Conservation (phyloP, 495 filamentous ascomycete species). For the Xylaria venustula region DNA sequence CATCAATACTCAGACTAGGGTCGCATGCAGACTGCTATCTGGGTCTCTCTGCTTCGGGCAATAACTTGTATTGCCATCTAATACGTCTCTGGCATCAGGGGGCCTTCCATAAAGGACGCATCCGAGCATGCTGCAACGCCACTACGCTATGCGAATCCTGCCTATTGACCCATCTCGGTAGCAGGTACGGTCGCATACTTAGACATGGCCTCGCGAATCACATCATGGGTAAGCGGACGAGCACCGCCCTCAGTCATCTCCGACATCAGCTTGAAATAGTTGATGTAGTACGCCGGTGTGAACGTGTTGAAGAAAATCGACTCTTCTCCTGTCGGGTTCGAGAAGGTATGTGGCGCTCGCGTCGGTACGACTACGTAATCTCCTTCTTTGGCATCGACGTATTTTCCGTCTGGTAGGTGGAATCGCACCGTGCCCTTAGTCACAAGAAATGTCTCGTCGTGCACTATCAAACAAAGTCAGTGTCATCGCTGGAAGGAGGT, state of each 20-base stretch:
- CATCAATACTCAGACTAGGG: neutral
- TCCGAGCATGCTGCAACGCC: neutral
- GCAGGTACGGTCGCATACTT: slow-evolving; percentile 43
- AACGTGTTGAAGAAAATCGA: slow-evolving; percentile 56
- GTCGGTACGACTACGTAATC: slow-evolving; percentile 53
- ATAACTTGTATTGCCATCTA: too few relatives aligned
- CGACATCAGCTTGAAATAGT: slow-evolving; percentile 48
- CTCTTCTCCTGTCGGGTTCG: slow-evolving; percentile 52
- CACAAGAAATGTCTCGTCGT: slow-evolving; percentile 56
- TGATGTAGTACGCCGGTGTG: slow-evolving; percentile 53
- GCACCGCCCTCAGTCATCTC: slow-evolving; percentile 29
- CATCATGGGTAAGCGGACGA: slow-evolving; percentile 34
- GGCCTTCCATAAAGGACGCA: neutral
- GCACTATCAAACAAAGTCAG: slow-evolving; percentile 37
- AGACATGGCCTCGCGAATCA: slow-evolving; percentile 40
- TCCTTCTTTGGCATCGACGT: slow-evolving; percentile 46
- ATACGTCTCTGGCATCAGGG: neutral
- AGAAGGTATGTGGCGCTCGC: slow-evolving; percentile 53
- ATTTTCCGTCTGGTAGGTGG: slow-evolving; percentile 39
- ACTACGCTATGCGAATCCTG: neutral
- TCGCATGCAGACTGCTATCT: neutral
- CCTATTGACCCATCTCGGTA: neutral
- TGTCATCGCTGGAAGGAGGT: slow-evolving; percentile 22
- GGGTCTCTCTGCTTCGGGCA: neutral
- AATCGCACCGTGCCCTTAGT: slow-evolving; percentile 43